Evolutionary conservation across 78 protist genomes (phyloP).

Genomic region (Emiliania huxleyi): DNA sequence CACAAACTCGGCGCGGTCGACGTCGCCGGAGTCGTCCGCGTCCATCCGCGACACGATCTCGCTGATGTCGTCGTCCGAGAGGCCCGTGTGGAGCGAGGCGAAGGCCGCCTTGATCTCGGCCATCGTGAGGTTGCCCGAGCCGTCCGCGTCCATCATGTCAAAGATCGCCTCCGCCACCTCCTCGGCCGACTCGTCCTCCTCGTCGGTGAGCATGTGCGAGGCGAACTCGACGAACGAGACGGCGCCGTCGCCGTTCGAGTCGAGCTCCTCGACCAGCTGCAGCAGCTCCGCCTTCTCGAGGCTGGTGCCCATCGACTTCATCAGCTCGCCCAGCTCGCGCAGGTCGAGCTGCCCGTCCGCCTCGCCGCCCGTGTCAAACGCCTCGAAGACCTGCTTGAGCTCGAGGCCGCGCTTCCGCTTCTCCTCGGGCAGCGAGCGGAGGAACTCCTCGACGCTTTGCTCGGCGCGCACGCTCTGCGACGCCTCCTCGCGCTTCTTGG

Average conservation of each 20-base stretch:
- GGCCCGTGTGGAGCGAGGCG: neutral
- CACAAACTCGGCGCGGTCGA: neutral
- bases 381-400: neutral
- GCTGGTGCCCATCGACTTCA: neutral
- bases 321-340: neutral
- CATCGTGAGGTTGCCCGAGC: neutral
- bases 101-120: neutral
- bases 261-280: slow-evolving; percentile 1
- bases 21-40: neutral
- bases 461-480: no score
- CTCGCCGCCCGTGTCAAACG: neutral
- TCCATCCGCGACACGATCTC: neutral
- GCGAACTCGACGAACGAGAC: neutral
- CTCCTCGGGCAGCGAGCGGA: neutral
- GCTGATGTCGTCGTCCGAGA: neutral
- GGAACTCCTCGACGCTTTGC: neutral
- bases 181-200: neutral
- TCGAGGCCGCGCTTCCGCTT: neutral
- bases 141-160: neutral
- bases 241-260: neutral
- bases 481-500: neutral
- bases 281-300: neutral
- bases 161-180: neutral
- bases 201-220: neutral
- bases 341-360: neutral